Base-by-base conservation (phyloP, 306 rosid species). In the Lathyrus aphaca region DNA sequence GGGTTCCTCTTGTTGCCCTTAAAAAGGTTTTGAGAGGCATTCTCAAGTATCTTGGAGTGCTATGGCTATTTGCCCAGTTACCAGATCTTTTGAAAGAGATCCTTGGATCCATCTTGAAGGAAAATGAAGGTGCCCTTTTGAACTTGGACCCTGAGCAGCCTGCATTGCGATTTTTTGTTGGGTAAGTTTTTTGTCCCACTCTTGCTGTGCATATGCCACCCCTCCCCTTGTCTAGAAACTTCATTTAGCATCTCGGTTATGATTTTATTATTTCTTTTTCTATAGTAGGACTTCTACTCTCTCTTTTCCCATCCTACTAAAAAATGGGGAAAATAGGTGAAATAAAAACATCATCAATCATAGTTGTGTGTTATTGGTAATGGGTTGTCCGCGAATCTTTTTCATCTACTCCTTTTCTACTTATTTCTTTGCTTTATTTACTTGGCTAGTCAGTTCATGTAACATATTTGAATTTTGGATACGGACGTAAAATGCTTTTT, bases 61-160 rank as follows among this genome's bases (percentile, higher is more conserved):
- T 95, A 18, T 95, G 99, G 97, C 87, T 95, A 7, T 95, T 95
- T 82, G 92, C 99, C 46, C 99, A 95, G 86, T 89, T 95, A 60
- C 99, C 99, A 10, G 95, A 86, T 72, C 88, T 95, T 69, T 79
- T 91, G 80, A 95, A 83, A 79, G 99, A 95, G 85, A 95, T 95
- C 40, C 77, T 95, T 46, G 96, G 96, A 67, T 91, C 99, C 54
- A 91, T 95, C 86, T 78, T 95, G 88, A 95, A 89, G 86, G 97
- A 95, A 77, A 95, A 91, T 54, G 99, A 95, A 89, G 99, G 99
- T 14, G 75, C 99, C 53, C 95, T 95, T 69, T 72, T 95, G 71
- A 95, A 95, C 81, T 86, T 95, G 88, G 99, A 95, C 77, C 92
- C 91, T 10, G 99, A 95, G 88, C 99, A 95, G 78, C 99, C 99